These are phyloP conservation scores for Emergomyces pasteurianus DNA, from an alignment of 2,329 filamentous ascomycete genomes.

Conservation along the genomic window DNA sequence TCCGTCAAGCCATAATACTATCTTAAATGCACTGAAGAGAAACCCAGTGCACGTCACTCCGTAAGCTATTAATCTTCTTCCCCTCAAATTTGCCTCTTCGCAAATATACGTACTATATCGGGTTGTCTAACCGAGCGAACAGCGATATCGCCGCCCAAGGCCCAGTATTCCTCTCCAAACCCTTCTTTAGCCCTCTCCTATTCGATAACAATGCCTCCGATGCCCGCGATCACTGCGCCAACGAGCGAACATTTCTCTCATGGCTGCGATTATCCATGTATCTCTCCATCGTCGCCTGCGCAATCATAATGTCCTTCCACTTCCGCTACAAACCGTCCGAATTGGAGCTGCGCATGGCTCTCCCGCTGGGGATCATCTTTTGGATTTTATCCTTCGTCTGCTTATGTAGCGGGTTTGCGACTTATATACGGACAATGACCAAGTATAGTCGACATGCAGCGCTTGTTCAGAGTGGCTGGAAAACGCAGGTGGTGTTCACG, in stretches of 20 bases:
- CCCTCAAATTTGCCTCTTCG: background rate
- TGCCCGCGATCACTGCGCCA: conserved; percentile 54
- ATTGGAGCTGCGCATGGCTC: conserved; percentile 63
- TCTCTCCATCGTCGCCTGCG: conserved; percentile 78
- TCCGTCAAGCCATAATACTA: conserved; percentile 34
- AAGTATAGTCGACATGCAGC: conserved; percentile 69
- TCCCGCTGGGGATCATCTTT: conserved; percentile 77
- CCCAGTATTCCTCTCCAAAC: conserved; percentile 41
- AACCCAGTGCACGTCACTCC: conserved; percentile 40
- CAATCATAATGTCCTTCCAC: conserved; percentile 89
- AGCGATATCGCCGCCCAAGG: conserved; percentile 21
- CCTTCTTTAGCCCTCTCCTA: conserved; percentile 47
- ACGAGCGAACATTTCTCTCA: conserved; percentile 68
- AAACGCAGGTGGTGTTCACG: conserved; percentile 65
- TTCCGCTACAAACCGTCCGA: conserved; percentile 59
- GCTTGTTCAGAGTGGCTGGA: conserved; percentile 86
- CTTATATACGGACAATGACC: conserved; percentile 74
- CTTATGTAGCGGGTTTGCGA: conserved; percentile 63
- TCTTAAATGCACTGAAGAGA: conserved; percentile 39
- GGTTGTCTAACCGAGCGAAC: conserved; percentile 6
- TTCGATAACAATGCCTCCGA: conserved; percentile 58
- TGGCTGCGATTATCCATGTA: conserved; percentile 84
- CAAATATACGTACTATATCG: background rate
- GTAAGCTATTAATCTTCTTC: conserved; percentile 20
- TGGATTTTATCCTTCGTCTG: conserved; percentile 73